These are phyloP conservation scores for Casaregolazyma lundiana DNA, from an alignment of 1,139 yeast genomes.

Conservation along the genomic window DNA sequence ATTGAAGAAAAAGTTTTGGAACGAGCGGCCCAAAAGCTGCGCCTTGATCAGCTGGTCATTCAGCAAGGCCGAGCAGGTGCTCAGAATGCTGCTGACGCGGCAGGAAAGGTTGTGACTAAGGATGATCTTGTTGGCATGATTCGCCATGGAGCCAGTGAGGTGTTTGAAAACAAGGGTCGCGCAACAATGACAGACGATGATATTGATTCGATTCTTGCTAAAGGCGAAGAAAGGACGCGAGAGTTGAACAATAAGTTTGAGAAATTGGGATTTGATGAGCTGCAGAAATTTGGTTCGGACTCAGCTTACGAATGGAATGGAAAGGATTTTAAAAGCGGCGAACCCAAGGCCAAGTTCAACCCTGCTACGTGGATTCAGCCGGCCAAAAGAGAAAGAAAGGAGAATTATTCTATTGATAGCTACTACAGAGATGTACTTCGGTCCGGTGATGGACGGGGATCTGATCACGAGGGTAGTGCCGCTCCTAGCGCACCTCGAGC, in stretches of 20 bases:
- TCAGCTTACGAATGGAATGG: slow-evolving; percentile 98
- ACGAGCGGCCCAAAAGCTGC: slow-evolving; percentile 88
- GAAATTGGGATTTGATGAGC: slow-evolving; percentile 81
- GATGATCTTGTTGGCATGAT: slow-evolving; percentile 92
- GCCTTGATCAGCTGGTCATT: slow-evolving; percentile 90
- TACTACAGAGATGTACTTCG: slow-evolving; percentile 74
- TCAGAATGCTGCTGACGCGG: slow-evolving; percentile 31
- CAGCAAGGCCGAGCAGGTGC: slow-evolving; percentile 76
- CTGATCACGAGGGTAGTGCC: slow-evolving; percentile 16
- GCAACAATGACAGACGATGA: slow-evolving; percentile 51
- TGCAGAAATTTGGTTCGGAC: slow-evolving; percentile 84
- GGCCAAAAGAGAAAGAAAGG: slow-evolving; percentile 83
- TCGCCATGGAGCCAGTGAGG: slow-evolving; percentile 92
- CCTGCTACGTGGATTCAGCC: slow-evolving; percentile 67
- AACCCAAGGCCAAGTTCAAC: slow-evolving; percentile 29
- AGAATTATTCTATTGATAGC: slow-evolving; percentile 80
- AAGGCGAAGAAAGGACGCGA: slow-evolving; percentile 79
- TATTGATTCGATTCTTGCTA: slow-evolving; percentile 69
- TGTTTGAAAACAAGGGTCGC: slow-evolving; percentile 41
- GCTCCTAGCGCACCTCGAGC: slow-evolving; percentile 47
- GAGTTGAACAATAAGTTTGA: slow-evolving; percentile 74
- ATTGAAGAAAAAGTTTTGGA: slow-evolving; percentile 95
- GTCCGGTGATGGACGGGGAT: slow-evolving; percentile 15
- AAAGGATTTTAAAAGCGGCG: slow-evolving; percentile 60
- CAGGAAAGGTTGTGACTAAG: slow-evolving; percentile 54